A percentile compares a stretch with the other conserved stretches of the same genome.
phyloP scores from a whole-genome alignment of 768 basidiomycete genomes.

The Naematelia encephala region DNA sequence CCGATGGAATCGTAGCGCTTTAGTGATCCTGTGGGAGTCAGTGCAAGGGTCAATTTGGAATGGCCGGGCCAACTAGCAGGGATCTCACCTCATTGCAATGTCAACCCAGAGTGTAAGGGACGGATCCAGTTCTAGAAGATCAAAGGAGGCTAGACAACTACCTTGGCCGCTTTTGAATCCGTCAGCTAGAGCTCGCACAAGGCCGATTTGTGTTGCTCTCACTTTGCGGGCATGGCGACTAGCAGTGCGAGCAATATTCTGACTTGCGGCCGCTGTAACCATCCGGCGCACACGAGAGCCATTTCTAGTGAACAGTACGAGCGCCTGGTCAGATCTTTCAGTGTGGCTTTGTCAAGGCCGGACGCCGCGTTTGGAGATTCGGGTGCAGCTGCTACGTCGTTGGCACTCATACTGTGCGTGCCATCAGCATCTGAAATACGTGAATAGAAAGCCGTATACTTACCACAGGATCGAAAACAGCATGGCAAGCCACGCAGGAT shows the following conservation, averaged over 20 bases:
- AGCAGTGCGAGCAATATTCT: constrained; percentile 2
- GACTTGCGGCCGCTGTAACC: constrained; percentile 4
- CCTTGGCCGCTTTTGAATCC: background rate
- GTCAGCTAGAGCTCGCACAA: background rate
- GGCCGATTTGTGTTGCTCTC: background rate
- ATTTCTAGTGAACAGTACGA: background rate
- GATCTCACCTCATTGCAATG: constrained; percentile 4
- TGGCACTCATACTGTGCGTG: background rate
- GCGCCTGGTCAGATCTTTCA: background rate
- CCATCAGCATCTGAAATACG: background rate
- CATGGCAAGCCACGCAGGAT: constrained; percentile 10
- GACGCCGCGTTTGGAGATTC: background rate
- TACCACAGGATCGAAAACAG: constrained; percentile 2
- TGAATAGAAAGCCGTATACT: background rate
- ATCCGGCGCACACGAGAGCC: constrained; percentile 3
- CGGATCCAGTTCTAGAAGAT: background rate
- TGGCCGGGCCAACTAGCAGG: background rate
- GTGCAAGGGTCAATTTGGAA: background rate
- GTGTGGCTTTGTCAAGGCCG: background rate
- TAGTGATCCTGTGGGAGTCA: constrained; percentile 5
- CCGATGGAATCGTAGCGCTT: constrained; percentile 2
- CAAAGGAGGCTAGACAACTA: background rate
- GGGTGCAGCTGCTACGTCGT: background rate
- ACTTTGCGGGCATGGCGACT: constrained; percentile 3
- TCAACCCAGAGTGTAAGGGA: background rate